A percentile compares a stretch with the other conserved stretches of the same genome.
Evolutionary conservation across 1,284 basidiomycete genomes (phyloP).

Genomic region (Agroathelia rolfsii): DNA sequence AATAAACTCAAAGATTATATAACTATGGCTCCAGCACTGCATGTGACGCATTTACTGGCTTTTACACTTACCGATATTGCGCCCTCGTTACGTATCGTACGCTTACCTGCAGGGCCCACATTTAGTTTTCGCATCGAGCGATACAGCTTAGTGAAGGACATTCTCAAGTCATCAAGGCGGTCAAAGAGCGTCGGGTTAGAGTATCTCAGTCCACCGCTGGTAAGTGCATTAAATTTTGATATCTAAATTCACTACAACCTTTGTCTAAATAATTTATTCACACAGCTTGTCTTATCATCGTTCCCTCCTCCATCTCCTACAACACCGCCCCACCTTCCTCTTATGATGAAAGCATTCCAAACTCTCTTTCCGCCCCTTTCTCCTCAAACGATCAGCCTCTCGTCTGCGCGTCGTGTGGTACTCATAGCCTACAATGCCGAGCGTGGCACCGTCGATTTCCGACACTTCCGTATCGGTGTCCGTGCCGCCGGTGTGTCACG

Average conservation of each 20-base stretch:
- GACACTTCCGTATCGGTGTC: conserved; percentile 93
- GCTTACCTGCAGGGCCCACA: conserved; percentile 89
- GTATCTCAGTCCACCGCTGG: conserved; percentile 79
- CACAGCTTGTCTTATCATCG: conserved; percentile 64
- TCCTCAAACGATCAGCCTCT: conserved; percentile 70
- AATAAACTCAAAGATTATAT: conserved; percentile 96
- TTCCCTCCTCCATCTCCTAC: conserved; percentile 64
- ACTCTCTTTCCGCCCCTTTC: conserved; percentile 81
- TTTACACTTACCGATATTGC: conserved; percentile 83
- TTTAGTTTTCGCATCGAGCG: conserved; percentile 89
- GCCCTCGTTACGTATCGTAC: conserved; percentile 81
- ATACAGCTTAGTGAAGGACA: conserved; percentile 85
- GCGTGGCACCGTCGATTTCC: conserved; percentile 82
- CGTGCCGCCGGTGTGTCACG: conserved; percentile 91
- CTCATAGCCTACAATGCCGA: conserved; percentile 88
- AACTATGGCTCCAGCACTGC: conserved; percentile 83
- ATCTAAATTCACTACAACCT: not conserved
- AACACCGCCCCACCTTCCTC: conserved; percentile 60
- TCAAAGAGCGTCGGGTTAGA: conserved; percentile 75
- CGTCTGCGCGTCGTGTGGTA: conserved; percentile 84
- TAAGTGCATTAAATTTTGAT: conserved; percentile 27
- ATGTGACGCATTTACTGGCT: conserved; percentile 89
- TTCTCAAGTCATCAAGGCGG: conserved; percentile 57
- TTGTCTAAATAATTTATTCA: conserved; percentile 6
- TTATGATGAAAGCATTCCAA: conserved; percentile 81